Base-by-base conservation (phyloP, 2,329 filamentous ascomycete genomes). In the Cyphellophora europaea region DNA sequence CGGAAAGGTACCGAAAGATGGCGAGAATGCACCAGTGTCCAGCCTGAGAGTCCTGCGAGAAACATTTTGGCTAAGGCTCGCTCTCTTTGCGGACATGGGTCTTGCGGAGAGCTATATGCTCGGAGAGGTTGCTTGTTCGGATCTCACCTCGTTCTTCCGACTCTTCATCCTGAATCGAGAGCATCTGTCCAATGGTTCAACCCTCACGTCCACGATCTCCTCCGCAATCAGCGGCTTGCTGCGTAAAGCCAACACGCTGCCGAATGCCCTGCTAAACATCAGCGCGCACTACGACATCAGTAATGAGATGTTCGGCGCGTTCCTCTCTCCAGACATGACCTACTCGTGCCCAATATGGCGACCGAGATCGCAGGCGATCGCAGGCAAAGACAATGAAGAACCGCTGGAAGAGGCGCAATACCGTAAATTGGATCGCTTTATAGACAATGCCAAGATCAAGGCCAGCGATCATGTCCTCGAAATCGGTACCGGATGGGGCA, bases 401-500 rank as follows among this genome's bases (percentile, higher is more conserved):
- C 65, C 66, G 0, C 59, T 84, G 1, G 72, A 82, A 50, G 61
- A 69, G 13, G 80, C 81, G 1, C 80, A 85, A 53, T 69, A 73
- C 52, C 73, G 72, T 11, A 85, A 85, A 53, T 59, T 85, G 11
- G 59, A 69, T 40, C 69, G 73, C 5, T 79, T 84, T 52, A 75
- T 86, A 32, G 63, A 74, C 32, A 77, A 76, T 17, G 74, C 77
- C 11, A 69, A 62, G 31, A 74, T 85, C 43, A 76, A 79, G 42
- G 38, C 66, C 0, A 67, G 66, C 2, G 79, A 86, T 42, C 79
- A 83, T 49, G 73, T 86, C 2, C 58, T 86, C 11, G 81, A 86
- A 47, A 84, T 86, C 35, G 81, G 81, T 2, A 83, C 78, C 2
- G 80, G 81, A 10, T 86, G 80, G 81, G 81, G 81, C 2, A 78